Evolutionary conservation across 2,329 filamentous ascomycete genomes (phyloP).

Genomic region (Epichloe gansuensis): DNA sequence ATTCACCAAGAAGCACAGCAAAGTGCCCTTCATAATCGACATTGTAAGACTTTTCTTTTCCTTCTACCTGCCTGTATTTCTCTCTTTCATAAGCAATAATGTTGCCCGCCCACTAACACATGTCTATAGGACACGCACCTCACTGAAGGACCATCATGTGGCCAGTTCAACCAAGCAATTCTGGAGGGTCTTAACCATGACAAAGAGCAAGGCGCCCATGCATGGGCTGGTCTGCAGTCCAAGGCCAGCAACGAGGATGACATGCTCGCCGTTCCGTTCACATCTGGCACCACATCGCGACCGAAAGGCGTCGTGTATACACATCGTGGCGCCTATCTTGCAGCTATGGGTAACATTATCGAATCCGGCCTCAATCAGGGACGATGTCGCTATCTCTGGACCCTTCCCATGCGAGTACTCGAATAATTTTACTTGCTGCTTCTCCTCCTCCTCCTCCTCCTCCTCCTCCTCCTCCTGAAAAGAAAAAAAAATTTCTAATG

Average conservation of each 20-base stretch:
- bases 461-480: too few species aligned
- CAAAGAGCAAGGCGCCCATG: slow-evolving; percentile 46
- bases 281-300: slow-evolving; percentile 78
- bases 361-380: slow-evolving; percentile 74
- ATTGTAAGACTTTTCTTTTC: slow-evolving; percentile 23
- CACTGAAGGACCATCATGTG: slow-evolving; percentile 58
- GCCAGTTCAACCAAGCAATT: slow-evolving; percentile 75
- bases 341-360: slow-evolving; percentile 71
- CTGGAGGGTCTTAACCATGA: slow-evolving; percentile 70
- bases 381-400: slow-evolving; percentile 80
- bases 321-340: slow-evolving; percentile 78
- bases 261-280: slow-evolving; percentile 81
- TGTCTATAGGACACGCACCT: slow-evolving; percentile 59
- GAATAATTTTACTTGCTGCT: too few species aligned
- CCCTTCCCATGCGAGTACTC: slow-evolving; percentile 62
- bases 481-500: background rate
- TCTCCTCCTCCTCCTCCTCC: too few species aligned
- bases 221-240: slow-evolving; percentile 66
- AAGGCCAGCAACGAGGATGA: slow-evolving; percentile 66
- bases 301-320: slow-evolving; percentile 93
- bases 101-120: background rate
- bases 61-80: background rate
- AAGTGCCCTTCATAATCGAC: slow-evolving; percentile 66
- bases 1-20: slow-evolving; percentile 48
- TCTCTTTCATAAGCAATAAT: too few species aligned